Percentiles rank a stretch among this genome's conserved stretches.
These are phyloP conservation scores for Stephania cephalantha DNA, from an alignment of 164 flowering plant species.

Conservation along the genomic window DNA sequence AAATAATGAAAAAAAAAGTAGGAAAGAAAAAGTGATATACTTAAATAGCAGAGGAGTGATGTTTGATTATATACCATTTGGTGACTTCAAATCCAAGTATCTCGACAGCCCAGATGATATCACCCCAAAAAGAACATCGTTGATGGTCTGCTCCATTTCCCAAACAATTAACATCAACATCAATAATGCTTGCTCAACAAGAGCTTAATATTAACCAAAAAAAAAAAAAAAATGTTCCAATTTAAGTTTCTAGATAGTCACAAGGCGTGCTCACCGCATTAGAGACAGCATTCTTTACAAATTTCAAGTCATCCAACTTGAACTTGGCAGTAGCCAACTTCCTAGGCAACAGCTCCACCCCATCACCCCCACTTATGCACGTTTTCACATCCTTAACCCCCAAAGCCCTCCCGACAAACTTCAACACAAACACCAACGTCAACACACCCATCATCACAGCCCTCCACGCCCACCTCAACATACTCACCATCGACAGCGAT, in stretches of 20 bases:
- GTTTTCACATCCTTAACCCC: slow-evolving; percentile 43
- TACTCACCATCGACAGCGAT: background rate
- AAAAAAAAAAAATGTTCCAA: background rate
- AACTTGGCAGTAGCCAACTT: slow-evolving; percentile 53
- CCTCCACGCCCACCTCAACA: slow-evolving; percentile 15
- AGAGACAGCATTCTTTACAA: slow-evolving; percentile 44
- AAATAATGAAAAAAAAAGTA: background rate
- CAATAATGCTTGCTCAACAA: background rate
- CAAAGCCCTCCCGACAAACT: slow-evolving; percentile 28
- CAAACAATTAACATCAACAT: too few species aligned
- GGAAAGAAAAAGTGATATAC: background rate
- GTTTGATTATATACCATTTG: slow-evolving; percentile 29
- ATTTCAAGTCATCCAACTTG: slow-evolving; percentile 49
- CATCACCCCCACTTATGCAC: slow-evolving; percentile 47
- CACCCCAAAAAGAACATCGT: slow-evolving; percentile 77
- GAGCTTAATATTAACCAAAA: too few species aligned
- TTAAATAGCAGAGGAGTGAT: too few species aligned
- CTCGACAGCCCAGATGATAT: slow-evolving; percentile 56
- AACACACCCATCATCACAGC: slow-evolving; percentile 26
- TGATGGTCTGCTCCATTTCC: slow-evolving; percentile 54
- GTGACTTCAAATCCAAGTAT: slow-evolving; percentile 43
- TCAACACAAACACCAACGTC: slow-evolving; percentile 27
- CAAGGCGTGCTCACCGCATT: slow-evolving; percentile 32
- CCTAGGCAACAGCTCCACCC: slow-evolving; percentile 82
- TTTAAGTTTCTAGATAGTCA: background rate